Conservation (phyloP, 2,329 filamentous ascomycete species). For the Pezicula rhizophila region DNA sequence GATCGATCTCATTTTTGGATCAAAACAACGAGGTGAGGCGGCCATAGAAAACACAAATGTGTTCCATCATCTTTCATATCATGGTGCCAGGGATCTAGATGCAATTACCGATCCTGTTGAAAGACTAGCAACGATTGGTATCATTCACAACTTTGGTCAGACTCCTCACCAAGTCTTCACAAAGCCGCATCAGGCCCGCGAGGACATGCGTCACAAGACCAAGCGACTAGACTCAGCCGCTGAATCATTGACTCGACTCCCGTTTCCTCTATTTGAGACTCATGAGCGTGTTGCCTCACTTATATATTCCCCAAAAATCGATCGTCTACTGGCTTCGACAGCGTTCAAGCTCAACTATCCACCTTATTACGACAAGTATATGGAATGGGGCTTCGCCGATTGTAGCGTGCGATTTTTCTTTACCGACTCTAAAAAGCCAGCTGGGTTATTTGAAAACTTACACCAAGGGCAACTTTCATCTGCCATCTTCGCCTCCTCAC, state of each 20-base stretch:
- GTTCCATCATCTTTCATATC: conserved; percentile 93
- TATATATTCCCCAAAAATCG: conserved; percentile 70
- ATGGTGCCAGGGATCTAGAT: conserved; percentile 87
- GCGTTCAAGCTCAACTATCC: conserved; percentile 83
- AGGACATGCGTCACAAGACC: conserved; percentile 57
- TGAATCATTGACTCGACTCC: conserved; percentile 69
- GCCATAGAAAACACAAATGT: conserved; percentile 90
- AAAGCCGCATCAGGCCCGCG: conserved; percentile 70
- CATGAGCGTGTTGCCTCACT: conserved; percentile 77
- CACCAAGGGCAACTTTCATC: conserved; percentile 86
- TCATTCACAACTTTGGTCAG: conserved; percentile 98
- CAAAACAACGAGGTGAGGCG: conserved; percentile 87
- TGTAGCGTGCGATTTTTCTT: conserved; percentile 88
- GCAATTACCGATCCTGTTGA: conserved; percentile 85
- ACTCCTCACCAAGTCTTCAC: conserved; percentile 93
- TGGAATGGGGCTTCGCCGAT: conserved; percentile 95
- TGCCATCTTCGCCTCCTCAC: conserved; percentile 80
- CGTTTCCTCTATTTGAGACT: conserved; percentile 65
- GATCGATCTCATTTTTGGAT: conserved; percentile 94
- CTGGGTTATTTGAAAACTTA: conserved; percentile 88
- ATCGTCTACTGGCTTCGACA: conserved; percentile 76
- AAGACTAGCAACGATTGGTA: conserved; percentile 80
- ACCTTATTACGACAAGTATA: conserved; percentile 79
- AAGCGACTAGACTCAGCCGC: conserved; percentile 73
- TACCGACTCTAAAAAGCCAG: conserved; percentile 72